Evolutionary conservation across 257 asterid species (phyloP).

Genomic region (Cinchona pubescens): DNA sequence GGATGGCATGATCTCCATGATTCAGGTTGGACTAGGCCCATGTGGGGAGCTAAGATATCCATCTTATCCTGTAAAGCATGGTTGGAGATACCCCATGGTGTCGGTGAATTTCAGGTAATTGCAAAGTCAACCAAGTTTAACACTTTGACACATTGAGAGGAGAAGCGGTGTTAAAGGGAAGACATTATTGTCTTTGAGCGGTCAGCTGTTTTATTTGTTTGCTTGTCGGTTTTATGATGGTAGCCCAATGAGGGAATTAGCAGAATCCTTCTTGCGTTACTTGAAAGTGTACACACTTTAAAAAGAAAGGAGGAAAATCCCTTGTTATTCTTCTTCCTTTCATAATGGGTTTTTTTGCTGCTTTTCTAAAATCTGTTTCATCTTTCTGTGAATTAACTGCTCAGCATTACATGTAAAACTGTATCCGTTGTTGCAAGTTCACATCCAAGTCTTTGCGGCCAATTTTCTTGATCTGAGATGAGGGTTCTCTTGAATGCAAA

Average conservation of each 20-base stretch:
- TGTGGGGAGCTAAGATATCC: conserved; percentile 91
- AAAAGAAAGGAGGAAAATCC: background rate
- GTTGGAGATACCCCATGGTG: conserved; percentile 91
- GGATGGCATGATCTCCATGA: conserved; percentile 62
- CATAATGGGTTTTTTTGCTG: background rate
- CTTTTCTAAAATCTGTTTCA: background rate
- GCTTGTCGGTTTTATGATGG: background rate
- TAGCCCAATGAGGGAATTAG: background rate
- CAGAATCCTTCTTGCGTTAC: background rate
- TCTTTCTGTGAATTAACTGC: background rate
- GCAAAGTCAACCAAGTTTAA: background rate
- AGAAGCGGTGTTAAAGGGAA: background rate
- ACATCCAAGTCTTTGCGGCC: background rate
- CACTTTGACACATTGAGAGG: background rate
- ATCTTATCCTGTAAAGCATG: conserved; percentile 76
- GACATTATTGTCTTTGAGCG: background rate
- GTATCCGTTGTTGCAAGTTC: background rate
- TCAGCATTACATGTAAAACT: background rate
- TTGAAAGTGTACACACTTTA: background rate
- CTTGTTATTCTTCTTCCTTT: conserved; percentile 1
- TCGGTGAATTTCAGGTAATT: conserved; percentile 90
- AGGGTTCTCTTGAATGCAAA: background rate
- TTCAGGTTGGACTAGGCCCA: conserved; percentile 85
- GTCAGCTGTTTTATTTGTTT: background rate
- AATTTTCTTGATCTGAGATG: background rate